phyloP scores from a whole-genome alignment of 768 basidiomycete genomes.

The Podaxis sp. region DNA sequence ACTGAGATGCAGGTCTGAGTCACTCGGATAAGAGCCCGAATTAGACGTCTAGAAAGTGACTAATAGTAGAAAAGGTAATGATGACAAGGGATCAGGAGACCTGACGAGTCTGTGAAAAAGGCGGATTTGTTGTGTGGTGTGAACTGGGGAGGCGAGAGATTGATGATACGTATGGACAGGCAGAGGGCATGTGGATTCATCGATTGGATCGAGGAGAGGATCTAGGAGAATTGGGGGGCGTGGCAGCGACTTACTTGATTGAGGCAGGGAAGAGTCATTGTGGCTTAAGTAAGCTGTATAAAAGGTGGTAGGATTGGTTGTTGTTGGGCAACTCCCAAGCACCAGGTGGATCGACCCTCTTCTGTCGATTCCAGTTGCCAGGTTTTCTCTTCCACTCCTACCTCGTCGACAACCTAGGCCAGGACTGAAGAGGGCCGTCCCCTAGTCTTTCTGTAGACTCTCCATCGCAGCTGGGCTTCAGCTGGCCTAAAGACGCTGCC shows the following conservation, averaged over 20 bases:
- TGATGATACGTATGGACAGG: neutral
- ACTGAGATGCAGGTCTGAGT: neutral
- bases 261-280: too few relatives aligned
- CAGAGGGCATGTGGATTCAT: constrained; percentile 5
- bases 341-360: constrained; percentile 49
- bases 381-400: constrained; percentile 30
- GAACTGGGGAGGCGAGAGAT: neutral
- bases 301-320: constrained; percentile 21
- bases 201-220: constrained; percentile 2
- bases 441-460: constrained; percentile 19
- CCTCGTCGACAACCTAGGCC: constrained; percentile 32
- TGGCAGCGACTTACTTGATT: neutral
- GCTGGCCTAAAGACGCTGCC: constrained; percentile 13
- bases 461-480: constrained; percentile 26
- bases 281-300: constrained; percentile 28
- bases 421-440: constrained; percentile 41
- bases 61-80: neutral
- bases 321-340: constrained; percentile 27
- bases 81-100: neutral
- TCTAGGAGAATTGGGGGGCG: neutral
- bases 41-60: neutral
- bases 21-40: neutral
- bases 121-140: neutral
- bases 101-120: neutral
- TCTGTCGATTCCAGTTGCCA: constrained; percentile 45